phyloP scores from a whole-genome alignment of 2,329 filamentous ascomycete genomes.

The Lachnellula occidentalis region DNA sequence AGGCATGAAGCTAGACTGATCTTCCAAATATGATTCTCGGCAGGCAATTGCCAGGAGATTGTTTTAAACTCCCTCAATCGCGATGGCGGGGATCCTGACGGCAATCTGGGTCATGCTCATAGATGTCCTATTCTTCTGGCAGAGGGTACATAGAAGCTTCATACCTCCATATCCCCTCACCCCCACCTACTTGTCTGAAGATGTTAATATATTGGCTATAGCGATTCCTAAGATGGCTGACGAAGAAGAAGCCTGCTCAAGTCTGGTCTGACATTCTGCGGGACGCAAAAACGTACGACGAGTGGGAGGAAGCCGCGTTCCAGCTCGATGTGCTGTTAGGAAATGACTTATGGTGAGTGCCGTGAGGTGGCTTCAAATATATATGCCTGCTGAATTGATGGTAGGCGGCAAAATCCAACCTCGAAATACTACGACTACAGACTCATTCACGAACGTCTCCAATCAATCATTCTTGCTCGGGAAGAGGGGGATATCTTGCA shows the following conservation, averaged over 20 bases:
- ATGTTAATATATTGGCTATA: slow-evolving; percentile 33
- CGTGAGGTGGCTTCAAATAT: not conserved
- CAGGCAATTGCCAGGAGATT: not conserved
- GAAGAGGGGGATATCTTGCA: slow-evolving; percentile 67
- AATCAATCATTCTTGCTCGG: slow-evolving; percentile 62
- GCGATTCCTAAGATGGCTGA: slow-evolving; percentile 66
- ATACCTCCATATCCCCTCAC: not conserved
- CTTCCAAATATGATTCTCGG: not conserved
- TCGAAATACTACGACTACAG: slow-evolving; percentile 82
- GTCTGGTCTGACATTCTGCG: slow-evolving; percentile 60
- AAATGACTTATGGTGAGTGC: slow-evolving; percentile 67
- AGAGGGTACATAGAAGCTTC: slow-evolving; percentile 32
- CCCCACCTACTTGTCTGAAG: not conserved
- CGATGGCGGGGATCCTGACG: slow-evolving; percentile 26
- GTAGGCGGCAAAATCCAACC: slow-evolving; percentile 73
- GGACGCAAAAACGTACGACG: slow-evolving; percentile 67
- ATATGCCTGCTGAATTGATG: slow-evolving; percentile 9
- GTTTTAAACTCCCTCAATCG: not conserved
- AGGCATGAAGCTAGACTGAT: not conserved
- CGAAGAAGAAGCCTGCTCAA: slow-evolving; percentile 56
- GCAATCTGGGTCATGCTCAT: slow-evolving; percentile 53
- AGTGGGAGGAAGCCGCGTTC: slow-evolving; percentile 81
- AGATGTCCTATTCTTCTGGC: slow-evolving; percentile 60
- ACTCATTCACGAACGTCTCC: slow-evolving; percentile 72
- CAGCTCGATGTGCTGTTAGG: slow-evolving; percentile 78